These are phyloP conservation scores for Malassezia cuniculi DNA, from an alignment of 1,284 basidiomycete genomes.

Conservation along the genomic window DNA sequence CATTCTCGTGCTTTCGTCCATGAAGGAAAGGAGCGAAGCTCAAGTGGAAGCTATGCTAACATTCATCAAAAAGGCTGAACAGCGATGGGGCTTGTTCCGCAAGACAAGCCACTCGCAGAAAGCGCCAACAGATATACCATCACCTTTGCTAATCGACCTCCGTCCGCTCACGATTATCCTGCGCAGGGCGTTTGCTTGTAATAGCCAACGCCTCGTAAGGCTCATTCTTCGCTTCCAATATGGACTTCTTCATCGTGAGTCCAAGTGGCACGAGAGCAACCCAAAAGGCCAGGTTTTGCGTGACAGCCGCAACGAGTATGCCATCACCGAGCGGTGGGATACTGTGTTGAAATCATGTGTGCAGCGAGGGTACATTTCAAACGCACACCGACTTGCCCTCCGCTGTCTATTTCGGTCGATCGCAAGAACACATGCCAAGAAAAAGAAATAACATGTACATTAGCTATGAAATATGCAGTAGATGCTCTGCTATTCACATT, in stretches of 20 bases:
- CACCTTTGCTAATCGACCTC: constrained; percentile 2
- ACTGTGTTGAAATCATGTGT: too few species aligned
- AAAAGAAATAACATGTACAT: background rate
- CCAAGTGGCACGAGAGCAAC: constrained; percentile 1
- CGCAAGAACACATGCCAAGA: background rate
- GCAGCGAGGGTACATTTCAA: too few species aligned
- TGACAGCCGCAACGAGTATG: constrained; percentile 1
- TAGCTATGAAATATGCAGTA: background rate
- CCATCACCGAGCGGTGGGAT: constrained; percentile 1
- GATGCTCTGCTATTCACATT: background rate
- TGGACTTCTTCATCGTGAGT: constrained; percentile 5
- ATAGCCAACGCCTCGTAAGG: background rate
- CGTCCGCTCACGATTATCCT: constrained; percentile 2
- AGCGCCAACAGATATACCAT: background rate
- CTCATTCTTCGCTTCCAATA: constrained; percentile 5
- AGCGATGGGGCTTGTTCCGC: background rate
- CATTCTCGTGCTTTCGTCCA: too few species aligned
- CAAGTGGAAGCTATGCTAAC: background rate
- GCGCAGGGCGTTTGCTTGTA: background rate
- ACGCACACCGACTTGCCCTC: too few species aligned
- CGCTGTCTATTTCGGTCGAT: background rate
- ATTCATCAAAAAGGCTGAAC: constrained; percentile 3
- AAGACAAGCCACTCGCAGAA: background rate
- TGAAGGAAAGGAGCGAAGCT: too few species aligned
- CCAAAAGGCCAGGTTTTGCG: background rate